Percentiles rank a stretch among this genome's conserved stretches.
These are phyloP conservation scores for Viola pubescens DNA, from an alignment of 441 rosid genomes.

Conservation along the genomic window DNA sequence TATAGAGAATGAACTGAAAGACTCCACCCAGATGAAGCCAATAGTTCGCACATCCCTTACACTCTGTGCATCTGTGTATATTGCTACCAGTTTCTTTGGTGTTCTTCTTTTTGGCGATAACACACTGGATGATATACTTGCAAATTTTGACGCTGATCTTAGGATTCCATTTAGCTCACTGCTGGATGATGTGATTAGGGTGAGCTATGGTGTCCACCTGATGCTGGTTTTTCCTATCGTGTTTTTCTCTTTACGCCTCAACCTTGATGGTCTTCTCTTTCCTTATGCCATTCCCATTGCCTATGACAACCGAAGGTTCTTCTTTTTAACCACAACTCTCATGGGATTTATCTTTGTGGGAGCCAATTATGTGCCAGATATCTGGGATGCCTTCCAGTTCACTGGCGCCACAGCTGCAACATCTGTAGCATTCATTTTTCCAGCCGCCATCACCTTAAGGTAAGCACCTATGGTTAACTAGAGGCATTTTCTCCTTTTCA, in stretches of 20 bases:
- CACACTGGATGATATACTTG: constrained; percentile 53
- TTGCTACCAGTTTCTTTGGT: constrained; percentile 65
- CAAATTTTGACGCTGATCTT: constrained; percentile 65
- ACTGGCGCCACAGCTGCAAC: constrained; percentile 58
- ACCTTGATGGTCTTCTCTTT: constrained; percentile 52
- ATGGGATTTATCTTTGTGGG: constrained; percentile 48
- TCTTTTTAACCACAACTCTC: constrained; percentile 35
- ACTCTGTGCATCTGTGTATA: constrained; percentile 44
- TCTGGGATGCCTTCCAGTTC: constrained; percentile 76
- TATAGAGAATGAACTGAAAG: constrained; percentile 55
- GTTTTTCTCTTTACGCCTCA: constrained; percentile 63
- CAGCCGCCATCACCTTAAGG: constrained; percentile 53
- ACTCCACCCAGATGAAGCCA: constrained; percentile 47
- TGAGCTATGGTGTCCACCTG: constrained; percentile 62
- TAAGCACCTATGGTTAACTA: constrained; percentile 17
- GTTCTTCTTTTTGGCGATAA: constrained; percentile 58
- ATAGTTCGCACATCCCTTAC: constrained; percentile 44
- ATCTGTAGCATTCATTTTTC: constrained; percentile 56
- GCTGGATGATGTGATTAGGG: constrained; percentile 48
- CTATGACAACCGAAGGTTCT: constrained; percentile 45
- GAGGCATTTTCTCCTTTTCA: no score
- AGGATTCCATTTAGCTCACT: constrained; percentile 50
- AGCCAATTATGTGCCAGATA: constrained; percentile 53
- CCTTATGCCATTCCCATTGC: constrained; percentile 45
- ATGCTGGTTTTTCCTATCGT: constrained; percentile 67